Evolutionary conservation across 2,329 filamentous ascomycete species (phyloP), one percentile per base, ranked within the genome.

Genomic region (Cladorrhinum sp.): DNA sequence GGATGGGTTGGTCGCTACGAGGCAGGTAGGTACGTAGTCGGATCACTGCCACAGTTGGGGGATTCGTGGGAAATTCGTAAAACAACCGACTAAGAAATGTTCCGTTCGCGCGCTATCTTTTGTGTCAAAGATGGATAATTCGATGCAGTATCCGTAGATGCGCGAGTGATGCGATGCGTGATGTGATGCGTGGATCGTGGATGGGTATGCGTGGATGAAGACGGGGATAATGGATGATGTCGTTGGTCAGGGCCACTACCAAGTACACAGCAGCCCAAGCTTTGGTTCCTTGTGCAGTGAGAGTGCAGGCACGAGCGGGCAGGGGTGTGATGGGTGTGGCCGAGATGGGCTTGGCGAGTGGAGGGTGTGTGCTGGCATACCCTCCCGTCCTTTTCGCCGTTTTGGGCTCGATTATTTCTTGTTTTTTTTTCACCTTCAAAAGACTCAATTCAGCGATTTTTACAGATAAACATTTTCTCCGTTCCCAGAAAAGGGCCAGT

Each of bases 211-310:
- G 58, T 38, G 45, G 60, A 53, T 55, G 32, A 23, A 60, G 49
- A 55, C 55, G 58, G 50, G 32, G 53, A 51, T 55, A 58, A 57
- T 61, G 64, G 64, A 68, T 68, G 66, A 68, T 68, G 66, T 68
- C 66, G 66, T 68, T 65, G 63, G 65, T 61, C 41, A 20, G 3
- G 8, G 16, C 36, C 36, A 41, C 36, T 10, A 20, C 61, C 36
- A 59, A 29, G 55, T 58, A n/a, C 55, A 61, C 55, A 57, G 29
- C 25, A 52, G 50, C 32, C 55, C 59, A 64, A 59, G 62, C 58
- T 61, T 55, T 48, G 12, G 41, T 56, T 58, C 51, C 58, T 50
- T 56, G 53, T 56, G 53, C 38, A 60, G 53, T 60, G 61, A 59
- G 45, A 27, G 41, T 36, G 58, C 23, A 49, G 48, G 45, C 45